Evolutionary conservation across 2,329 filamentous ascomycete species (phyloP).

Genomic region (Diaporthe vaccinii): DNA sequence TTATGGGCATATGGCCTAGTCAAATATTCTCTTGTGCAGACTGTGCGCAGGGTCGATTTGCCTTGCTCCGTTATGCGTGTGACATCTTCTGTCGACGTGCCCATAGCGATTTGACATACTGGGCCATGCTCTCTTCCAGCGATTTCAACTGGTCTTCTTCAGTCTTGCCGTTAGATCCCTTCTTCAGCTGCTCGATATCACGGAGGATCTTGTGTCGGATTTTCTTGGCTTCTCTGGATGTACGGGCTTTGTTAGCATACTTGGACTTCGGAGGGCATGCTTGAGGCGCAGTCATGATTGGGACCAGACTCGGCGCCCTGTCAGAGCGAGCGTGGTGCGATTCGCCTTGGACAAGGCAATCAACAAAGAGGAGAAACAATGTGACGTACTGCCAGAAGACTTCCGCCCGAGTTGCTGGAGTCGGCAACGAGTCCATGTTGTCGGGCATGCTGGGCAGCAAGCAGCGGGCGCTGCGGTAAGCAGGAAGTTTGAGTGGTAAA

Average conservation of each 20-base stretch:
- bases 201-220: constrained; percentile 47
- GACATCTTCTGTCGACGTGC: neutral
- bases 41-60: neutral
- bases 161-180: constrained; percentile 45
- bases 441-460: constrained; percentile 33
- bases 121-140: constrained; percentile 49
- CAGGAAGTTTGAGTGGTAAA: neutral
- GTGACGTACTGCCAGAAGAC: constrained; percentile 40
- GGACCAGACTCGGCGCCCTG: neutral
- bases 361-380: neutral
- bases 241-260: constrained; percentile 21
- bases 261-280: neutral
- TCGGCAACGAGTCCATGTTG: constrained; percentile 33
- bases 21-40: neutral
- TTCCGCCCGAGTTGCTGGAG: constrained; percentile 36
- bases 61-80: constrained; percentile 16
- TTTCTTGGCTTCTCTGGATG: constrained; percentile 43
- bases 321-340: neutral
- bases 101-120: constrained; percentile 46
- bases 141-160: constrained; percentile 47
- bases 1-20: too few relatives aligned
- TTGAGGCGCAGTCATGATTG: neutral
- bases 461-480: constrained; percentile 39
- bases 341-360: neutral
- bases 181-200: constrained; percentile 46